Conservation (phyloP, 169 alveolate species). For the Plasmodium gaboni region DNA sequence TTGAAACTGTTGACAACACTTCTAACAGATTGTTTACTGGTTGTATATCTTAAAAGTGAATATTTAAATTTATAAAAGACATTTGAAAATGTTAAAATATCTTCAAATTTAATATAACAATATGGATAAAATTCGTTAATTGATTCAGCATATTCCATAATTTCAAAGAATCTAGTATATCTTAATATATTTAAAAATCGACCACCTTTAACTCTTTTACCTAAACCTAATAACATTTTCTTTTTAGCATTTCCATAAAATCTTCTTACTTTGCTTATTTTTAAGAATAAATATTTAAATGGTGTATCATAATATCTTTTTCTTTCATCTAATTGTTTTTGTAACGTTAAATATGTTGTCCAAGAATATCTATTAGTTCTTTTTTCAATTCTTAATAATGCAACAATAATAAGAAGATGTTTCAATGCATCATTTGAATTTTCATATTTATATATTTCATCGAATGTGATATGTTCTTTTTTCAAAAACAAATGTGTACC, state of each 20-base stretch:
- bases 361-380: constrained; percentile 31
- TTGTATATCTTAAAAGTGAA: constrained; percentile 28
- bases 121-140: constrained; percentile 28
- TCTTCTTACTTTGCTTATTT: constrained; percentile 32
- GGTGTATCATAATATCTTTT: constrained; percentile 52
- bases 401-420: constrained; percentile 36
- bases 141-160: constrained; percentile 46
- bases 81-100: constrained; percentile 37
- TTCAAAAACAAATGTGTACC: constrained; percentile 60
- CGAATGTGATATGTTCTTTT: constrained; percentile 45
- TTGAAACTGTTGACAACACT: constrained; percentile 36
- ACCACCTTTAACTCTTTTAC: constrained; percentile 3
- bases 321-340: constrained; percentile 65
- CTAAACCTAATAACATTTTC: constrained; percentile 7
- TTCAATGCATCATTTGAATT: constrained; percentile 17
- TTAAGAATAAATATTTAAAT: constrained; percentile 34
- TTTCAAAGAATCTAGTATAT: constrained; percentile 33
- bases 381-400: constrained; percentile 63
- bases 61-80: constrained; percentile 46
- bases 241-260: neutral
- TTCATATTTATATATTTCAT: constrained; percentile 22
- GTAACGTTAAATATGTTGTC: constrained; percentile 56
- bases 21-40: constrained; percentile 8
- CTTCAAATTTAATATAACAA: constrained; percentile 56
- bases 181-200: constrained; percentile 33